Percentiles rank a stretch among this genome's conserved stretches.
phyloP scores from a whole-genome alignment of 1,284 basidiomycete genomes.

The Entoloma clypeatum region DNA sequence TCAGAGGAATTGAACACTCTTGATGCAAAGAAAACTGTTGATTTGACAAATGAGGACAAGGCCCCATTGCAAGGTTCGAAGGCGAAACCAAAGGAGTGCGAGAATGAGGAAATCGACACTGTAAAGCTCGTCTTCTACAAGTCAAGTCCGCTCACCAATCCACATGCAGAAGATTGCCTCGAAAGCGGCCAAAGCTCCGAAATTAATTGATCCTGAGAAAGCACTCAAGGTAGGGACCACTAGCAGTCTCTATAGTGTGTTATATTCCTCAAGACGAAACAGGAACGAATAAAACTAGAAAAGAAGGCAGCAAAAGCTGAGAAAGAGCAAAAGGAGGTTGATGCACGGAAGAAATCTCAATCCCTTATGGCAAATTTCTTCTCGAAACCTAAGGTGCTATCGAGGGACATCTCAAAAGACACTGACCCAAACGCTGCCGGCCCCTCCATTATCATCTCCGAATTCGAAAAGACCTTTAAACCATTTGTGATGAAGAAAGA shows the following conservation, averaged over 20 bases:
- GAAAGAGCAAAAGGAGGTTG: conserved; percentile 66
- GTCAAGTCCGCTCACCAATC: background rate
- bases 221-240: conserved; percentile 49
- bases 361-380: conserved; percentile 75
- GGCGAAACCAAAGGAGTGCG: conserved; percentile 29
- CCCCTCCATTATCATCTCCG: conserved; percentile 44
- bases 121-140: conserved; percentile 20
- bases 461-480: conserved; percentile 73
- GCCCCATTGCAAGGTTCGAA: conserved; percentile 24
- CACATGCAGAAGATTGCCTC: conserved; percentile 10
- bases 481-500: conserved; percentile 76
- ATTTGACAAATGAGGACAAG: conserved; percentile 23
- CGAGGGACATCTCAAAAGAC: conserved; percentile 30
- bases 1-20: conserved; percentile 35
- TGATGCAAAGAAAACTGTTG: conserved; percentile 18
- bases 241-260: background rate
- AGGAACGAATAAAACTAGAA: conserved; percentile 67
- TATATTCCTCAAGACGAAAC: background rate
- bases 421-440: conserved; percentile 30
- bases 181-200: conserved; percentile 44
- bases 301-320: conserved; percentile 62
- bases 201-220: conserved; percentile 53
- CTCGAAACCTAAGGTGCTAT: conserved; percentile 47
- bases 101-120: conserved; percentile 34
- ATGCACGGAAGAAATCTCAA: conserved; percentile 67